Percentiles rank a stretch among this genome's conserved stretches.
Conservation (phyloP, 2,329 filamentous ascomycete species). For the Cladosporium cucumerinum region DNA sequence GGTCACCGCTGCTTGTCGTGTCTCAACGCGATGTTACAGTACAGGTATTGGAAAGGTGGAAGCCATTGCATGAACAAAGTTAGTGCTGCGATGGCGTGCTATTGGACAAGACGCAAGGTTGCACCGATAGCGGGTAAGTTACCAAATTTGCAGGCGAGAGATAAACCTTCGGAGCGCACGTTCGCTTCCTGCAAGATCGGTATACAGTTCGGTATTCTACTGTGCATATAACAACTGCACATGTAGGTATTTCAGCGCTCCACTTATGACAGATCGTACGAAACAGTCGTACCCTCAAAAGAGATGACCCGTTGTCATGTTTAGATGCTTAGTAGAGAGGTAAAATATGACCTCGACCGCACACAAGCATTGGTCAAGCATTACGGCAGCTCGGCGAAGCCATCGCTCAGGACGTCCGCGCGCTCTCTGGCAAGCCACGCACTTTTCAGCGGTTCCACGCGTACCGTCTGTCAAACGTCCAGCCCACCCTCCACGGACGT, state of each 20-base stretch:
- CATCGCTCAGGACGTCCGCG: neutral
- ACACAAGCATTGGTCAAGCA: neutral
- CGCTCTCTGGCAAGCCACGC: neutral
- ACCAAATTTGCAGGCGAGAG: neutral
- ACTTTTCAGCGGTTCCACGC: neutral
- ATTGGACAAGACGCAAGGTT: neutral
- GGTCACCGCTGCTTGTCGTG: neutral
- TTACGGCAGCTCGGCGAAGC: neutral
- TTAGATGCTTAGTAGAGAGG: neutral
- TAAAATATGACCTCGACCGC: neutral
- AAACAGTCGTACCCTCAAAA: neutral
- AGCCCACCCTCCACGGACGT: neutral
- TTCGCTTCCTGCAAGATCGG: neutral
- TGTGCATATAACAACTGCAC: neutral
- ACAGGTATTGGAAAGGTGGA: neutral
- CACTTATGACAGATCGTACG: neutral
- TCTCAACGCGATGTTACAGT: neutral
- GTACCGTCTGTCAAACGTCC: neutral
- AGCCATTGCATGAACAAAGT: neutral
- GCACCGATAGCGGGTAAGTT: constrained; percentile 9
- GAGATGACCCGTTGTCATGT: neutral
- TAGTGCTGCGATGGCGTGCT: constrained; percentile 4
- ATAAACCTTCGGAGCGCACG: neutral
- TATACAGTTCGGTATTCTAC: neutral
- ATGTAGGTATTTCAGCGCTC: neutral